phyloP scores from a whole-genome alignment of 73 alveolate genomes.

The Diophrys sp. region DNA sequence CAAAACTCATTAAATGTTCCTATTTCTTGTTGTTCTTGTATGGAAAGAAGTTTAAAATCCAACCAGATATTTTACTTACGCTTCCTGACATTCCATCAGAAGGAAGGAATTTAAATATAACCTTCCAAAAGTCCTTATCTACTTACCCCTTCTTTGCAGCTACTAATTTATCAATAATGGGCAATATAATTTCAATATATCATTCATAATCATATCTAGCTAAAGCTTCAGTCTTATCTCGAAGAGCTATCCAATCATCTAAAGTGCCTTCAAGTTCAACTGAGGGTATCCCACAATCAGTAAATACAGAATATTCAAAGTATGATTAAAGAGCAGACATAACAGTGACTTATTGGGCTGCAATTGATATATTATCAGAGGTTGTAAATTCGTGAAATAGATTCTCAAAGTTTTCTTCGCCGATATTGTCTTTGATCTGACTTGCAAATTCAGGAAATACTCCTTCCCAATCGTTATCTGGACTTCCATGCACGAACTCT shows the following conservation, averaged over 20 bases:
- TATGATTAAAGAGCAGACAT: not conserved
- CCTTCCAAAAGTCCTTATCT: slow-evolving; percentile 2
- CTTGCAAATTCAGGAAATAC: slow-evolving; percentile 3
- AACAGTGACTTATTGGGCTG: not conserved
- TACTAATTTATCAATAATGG: not conserved
- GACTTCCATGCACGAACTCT: slow-evolving; percentile 1
- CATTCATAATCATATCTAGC: not conserved
- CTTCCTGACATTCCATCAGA: not conserved
- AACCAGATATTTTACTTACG: not conserved
- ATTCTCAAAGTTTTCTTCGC: not conserved
- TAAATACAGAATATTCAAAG: not conserved
- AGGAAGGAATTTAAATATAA: not conserved
- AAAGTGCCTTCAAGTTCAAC: not conserved
- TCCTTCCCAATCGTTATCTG: slow-evolving; percentile 13
- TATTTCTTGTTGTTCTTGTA: not conserved
- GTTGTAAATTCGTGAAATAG: not conserved
- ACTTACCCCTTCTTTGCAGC: not conserved
- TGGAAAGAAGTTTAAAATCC: not conserved
- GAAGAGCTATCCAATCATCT: slow-evolving; percentile 1
- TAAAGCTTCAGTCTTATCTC: not conserved
- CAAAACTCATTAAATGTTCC: not conserved
- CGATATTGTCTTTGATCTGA: not conserved
- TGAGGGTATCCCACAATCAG: not conserved
- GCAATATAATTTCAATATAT: not conserved
- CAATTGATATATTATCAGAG: not conserved